Base-by-base conservation (phyloP, 192 early-diverging fungal genomes). In the Coemansia sp. region DNA sequence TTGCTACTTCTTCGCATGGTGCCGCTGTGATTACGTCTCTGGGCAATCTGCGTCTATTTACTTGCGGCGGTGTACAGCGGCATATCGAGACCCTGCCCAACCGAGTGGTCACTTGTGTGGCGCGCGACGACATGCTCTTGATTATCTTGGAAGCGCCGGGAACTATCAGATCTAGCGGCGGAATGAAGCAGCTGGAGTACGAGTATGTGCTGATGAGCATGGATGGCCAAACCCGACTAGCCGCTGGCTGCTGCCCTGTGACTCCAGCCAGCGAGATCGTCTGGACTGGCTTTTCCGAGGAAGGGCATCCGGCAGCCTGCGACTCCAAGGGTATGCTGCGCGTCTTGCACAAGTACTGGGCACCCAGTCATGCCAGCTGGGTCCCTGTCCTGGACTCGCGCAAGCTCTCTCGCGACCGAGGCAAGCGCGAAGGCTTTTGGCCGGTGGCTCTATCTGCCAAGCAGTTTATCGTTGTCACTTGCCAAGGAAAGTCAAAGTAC, bases 221-320 rank as follows among this genome's bases (percentile, higher is more conserved):
- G 36, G 74, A 80, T 33, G 82, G 78, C 55, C 75, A 74, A 36
- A 29, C 33, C 46, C 68, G 65, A 40, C 44, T 80, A 34, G 70
- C 75, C 20, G 11, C 61, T 11, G 94, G 88, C 16, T 10, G 55
- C 3, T 71, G 97, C 11, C 91, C 93, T 2, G 69, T 96, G 11
- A 83, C 91, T 1, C 87, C 87, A 7, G 71, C 82, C 4, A 77
- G 87, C 38, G 85, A 85, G 43, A 67, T 98, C 18, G 76, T 74
- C 16, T 99, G 97, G 97, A 72, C 88, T 6, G 95, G 94, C 5
- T 96, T 97, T 72, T 93, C 94, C 20, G 92, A 94, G 57, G 82
- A 86, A 16, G 89, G 88, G 31, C 82, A 93, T 31, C 93, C 94
- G 1, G 88, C 88, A 0, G 81, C 88, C 0, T 97, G 89, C 76